Percentiles rank a stretch among this genome's conserved stretches.
Evolutionary conservation across 2,329 filamentous ascomycete species (phyloP).

Genomic region (Aspergillaceae sp.): DNA sequence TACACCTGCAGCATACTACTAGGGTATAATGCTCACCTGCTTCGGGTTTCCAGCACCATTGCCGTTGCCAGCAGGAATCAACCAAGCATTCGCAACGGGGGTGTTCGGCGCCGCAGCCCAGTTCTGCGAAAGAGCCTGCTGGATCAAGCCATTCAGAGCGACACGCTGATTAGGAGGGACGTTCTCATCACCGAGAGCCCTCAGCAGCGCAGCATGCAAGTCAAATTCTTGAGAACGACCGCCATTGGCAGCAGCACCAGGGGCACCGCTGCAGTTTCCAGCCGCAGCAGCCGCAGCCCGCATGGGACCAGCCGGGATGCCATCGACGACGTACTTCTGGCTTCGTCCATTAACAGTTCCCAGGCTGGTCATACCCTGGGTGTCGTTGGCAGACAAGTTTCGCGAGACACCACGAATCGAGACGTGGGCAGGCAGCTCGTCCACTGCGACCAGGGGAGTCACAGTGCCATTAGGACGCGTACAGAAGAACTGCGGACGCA

Average conservation of each 20-base stretch:
- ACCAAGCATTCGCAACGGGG: background rate
- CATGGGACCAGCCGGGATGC: conserved; percentile 1
- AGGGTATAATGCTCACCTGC: conserved; percentile 13
- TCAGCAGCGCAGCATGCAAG: conserved; percentile 13
- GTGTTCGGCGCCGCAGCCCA: conserved; percentile 9
- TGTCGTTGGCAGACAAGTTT: conserved; percentile 27
- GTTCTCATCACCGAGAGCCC: conserved; percentile 14
- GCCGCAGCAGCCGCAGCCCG: background rate
- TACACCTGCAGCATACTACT: background rate
- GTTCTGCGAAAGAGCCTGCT: conserved; percentile 13
- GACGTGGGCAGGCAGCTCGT: conserved; percentile 36
- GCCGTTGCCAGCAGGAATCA: background rate
- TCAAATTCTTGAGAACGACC: conserved; percentile 10
- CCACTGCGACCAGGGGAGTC: conserved; percentile 37
- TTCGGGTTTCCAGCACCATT: conserved; percentile 7
- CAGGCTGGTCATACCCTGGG: conserved; percentile 36
- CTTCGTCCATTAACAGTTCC: conserved; percentile 25
- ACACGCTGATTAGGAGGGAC: conserved; percentile 13
- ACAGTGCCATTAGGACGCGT: conserved; percentile 33
- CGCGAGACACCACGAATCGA: conserved; percentile 31
- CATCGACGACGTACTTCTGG: conserved; percentile 29
- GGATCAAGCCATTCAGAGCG: conserved; percentile 13
- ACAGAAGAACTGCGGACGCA: conserved; percentile 36
- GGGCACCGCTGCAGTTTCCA: background rate
- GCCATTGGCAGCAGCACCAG: conserved; percentile 1